phyloP scores from a whole-genome alignment of 257 asterid species.

The Scutellaria galericulata region DNA sequence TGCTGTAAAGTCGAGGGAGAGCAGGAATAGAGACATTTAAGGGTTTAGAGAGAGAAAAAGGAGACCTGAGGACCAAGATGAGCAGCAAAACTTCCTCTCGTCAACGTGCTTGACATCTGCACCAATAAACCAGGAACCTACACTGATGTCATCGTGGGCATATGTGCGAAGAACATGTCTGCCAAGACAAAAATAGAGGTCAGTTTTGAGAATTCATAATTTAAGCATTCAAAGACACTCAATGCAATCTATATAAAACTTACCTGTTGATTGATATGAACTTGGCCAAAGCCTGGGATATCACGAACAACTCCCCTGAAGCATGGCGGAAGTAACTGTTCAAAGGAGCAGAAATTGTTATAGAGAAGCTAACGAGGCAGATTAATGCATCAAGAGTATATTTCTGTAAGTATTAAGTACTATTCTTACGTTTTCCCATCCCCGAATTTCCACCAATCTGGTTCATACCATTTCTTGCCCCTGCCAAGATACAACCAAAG shows the following conservation, averaged over 20 bases:
- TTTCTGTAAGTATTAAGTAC: conserved; percentile 19
- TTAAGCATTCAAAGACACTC: conserved; percentile 29
- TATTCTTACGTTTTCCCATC: conserved; percentile 77
- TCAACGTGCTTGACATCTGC: conserved; percentile 73
- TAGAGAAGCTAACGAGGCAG: neutral
- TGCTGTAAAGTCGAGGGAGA: conserved; percentile 22
- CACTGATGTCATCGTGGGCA: conserved; percentile 89
- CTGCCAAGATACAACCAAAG: conserved; percentile 53
- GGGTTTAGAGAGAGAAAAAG: conserved; percentile 19
- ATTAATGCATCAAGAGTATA: conserved; percentile 5
- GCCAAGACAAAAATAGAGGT: conserved; percentile 22
- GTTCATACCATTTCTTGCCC: conserved; percentile 90
- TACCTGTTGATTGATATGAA: conserved; percentile 79
- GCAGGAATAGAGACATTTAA: neutral
- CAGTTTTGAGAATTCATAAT: conserved; percentile 31
- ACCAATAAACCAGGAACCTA: conserved; percentile 96
- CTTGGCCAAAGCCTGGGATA: conserved; percentile 81
- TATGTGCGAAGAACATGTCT: conserved; percentile 81
- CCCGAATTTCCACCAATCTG: conserved; percentile 99
- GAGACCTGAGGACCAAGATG: conserved; percentile 89
- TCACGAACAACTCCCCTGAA: conserved; percentile 84
- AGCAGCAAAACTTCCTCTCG: conserved; percentile 88
- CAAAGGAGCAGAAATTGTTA: neutral
- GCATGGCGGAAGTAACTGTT: conserved; percentile 93
- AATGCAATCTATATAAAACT: conserved; percentile 23